A percentile compares a stretch with the other conserved stretches of the same genome.
Conservation (phyloP, 2,329 filamentous ascomycete genomes). For the Aspergillus arachidicola region DNA sequence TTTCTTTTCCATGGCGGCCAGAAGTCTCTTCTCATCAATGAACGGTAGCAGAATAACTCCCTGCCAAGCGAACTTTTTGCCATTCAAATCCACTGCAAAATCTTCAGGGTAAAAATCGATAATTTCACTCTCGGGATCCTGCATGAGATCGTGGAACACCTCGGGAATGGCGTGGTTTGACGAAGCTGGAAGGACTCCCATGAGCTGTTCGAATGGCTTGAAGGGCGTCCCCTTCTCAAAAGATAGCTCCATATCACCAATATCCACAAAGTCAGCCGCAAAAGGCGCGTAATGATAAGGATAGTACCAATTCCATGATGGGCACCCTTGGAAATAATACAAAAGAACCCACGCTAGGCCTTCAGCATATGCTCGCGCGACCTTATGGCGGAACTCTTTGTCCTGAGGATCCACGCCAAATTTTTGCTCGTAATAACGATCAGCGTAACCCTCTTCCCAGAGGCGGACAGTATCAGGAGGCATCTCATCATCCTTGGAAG, state of each 20-base stretch:
- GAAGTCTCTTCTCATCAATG: constrained; percentile 86
- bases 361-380: constrained; percentile 89
- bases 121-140: constrained; percentile 81
- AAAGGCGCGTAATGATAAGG: constrained; percentile 98
- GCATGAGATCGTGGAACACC: constrained; percentile 90
- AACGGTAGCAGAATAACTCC: constrained; percentile 92
- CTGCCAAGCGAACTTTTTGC: constrained; percentile 98
- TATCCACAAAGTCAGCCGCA: constrained; percentile 86
- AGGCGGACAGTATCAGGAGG: constrained; percentile 80
- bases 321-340: constrained; percentile 98
- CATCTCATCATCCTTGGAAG: constrained; percentile 60
- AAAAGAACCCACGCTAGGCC: constrained; percentile 92
- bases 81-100: constrained; percentile 90
- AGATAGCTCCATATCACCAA: constrained; percentile 74
- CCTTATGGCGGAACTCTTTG: constrained; percentile 81
- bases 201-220: constrained; percentile 92
- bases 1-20: constrained; percentile 78
- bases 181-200: constrained; percentile 93
- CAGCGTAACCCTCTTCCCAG: constrained; percentile 94
- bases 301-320: constrained; percentile 99
- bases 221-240: constrained; percentile 87
- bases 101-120: constrained; percentile 97
- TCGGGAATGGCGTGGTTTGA: constrained; percentile 89
- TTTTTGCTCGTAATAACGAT: constrained; percentile 96
- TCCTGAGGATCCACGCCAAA: constrained; percentile 83